Evolutionary conservation across 805 yeast genomes (phyloP).

Genomic region (Middelhovenomyces tepae): DNA sequence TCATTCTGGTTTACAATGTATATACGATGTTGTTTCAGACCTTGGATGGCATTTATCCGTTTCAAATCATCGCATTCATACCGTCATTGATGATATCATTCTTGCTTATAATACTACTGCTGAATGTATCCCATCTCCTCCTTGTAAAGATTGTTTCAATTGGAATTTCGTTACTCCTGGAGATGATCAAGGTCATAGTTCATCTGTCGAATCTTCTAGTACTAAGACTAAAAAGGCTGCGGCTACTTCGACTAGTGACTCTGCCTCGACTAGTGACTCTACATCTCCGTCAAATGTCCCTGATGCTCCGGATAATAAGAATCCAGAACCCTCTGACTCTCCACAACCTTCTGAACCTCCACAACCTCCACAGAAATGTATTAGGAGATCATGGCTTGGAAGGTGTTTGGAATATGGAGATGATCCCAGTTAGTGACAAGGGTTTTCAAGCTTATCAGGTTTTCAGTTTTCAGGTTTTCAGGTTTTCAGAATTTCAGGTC

Average conservation of each 20-base stretch:
- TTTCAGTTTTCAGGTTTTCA: too few species aligned
- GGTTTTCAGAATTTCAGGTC: too few species aligned
- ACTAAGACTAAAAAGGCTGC: background rate
- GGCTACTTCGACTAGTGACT: background rate
- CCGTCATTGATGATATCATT: constrained; percentile 77
- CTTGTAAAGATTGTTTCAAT: constrained; percentile 83
- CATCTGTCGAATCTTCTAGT: background rate
- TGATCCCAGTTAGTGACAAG: too few species aligned
- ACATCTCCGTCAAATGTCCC: background rate
- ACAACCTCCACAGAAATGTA: constrained; percentile 36
- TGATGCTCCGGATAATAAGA: constrained; percentile 24
- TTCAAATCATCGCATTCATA: constrained; percentile 81
- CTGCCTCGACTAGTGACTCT: constrained; percentile 5
- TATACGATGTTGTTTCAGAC: constrained; percentile 83
- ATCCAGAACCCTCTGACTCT: constrained; percentile 10
- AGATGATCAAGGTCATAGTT: constrained; percentile 5
- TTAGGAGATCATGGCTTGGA: constrained; percentile 61
- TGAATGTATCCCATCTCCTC: constrained; percentile 60
- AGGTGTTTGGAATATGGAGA: constrained; percentile 38
- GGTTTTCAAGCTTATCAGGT: too few species aligned
- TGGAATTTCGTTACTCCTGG: constrained; percentile 56
- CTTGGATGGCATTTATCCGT: constrained; percentile 86
- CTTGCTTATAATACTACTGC: constrained; percentile 70
- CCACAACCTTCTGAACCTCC: constrained; percentile 5
- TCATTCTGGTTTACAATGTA: constrained; percentile 81